Evolutionary conservation across 495 filamentous ascomycete species (phyloP).

Genomic region (Aspergillus avenaceus): DNA sequence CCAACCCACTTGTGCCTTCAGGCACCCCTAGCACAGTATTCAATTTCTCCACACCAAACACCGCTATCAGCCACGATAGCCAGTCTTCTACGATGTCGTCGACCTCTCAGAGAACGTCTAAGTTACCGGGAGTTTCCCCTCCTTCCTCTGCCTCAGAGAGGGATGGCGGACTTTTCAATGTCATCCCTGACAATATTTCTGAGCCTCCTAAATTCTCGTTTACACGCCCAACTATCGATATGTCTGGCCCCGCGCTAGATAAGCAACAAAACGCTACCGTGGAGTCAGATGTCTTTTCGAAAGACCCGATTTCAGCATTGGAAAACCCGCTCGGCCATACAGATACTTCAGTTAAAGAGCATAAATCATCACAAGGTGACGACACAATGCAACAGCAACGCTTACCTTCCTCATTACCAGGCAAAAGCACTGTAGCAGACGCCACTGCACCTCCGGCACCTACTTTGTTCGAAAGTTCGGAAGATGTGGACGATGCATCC

Average conservation of each 20-base stretch:
- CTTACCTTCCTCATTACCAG: too few species aligned
- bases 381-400: too few species aligned
- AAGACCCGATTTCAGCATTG: too few species aligned
- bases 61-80: not conserved
- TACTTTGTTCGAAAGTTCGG: too few species aligned
- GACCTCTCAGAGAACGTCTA: not conserved
- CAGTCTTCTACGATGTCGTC: too few species aligned
- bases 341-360: too few species aligned
- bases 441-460: too few species aligned
- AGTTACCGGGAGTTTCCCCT: not conserved
- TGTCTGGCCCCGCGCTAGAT: not conserved
- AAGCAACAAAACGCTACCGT: not conserved
- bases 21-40: slow-evolving; percentile 5
- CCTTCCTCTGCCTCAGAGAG: not conserved
- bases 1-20: slow-evolving; percentile 5
- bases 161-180: not conserved
- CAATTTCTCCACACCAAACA: slow-evolving; percentile 1
- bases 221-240: not conserved
- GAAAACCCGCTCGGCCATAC: too few species aligned
- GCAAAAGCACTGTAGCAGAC: too few species aligned
- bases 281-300: not conserved
- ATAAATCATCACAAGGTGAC: too few species aligned
- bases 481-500: too few species aligned
- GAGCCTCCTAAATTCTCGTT: not conserved
- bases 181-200: not conserved